phyloP scores from a whole-genome alignment of 2,329 filamentous ascomycete species.

The Bipolaris oryzae region DNA sequence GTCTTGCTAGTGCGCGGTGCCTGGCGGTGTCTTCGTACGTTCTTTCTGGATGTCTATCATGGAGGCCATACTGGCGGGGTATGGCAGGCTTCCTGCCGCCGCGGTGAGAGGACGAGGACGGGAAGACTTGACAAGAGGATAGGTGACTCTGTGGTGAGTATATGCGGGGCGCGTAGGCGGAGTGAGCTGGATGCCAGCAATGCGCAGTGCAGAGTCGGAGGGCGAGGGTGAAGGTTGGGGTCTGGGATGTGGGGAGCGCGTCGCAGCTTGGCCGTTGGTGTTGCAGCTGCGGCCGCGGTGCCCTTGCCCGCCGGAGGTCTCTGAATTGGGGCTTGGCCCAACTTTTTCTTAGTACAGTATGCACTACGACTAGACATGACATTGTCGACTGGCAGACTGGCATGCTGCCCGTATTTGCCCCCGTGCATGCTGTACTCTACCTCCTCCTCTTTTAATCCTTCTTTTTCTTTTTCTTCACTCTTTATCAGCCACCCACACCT shows the following conservation, averaged over 20 bases:
- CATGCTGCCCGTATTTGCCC: background rate
- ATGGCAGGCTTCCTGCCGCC: conserved; percentile 27
- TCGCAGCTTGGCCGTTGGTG: conserved; percentile 26
- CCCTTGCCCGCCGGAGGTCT: conserved; percentile 20
- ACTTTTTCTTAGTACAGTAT: conserved; percentile 23
- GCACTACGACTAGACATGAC: conserved; percentile 15
- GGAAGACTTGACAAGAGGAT: background rate
- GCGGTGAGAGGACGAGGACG: background rate
- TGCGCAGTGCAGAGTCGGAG: background rate
- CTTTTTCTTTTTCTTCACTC: background rate
- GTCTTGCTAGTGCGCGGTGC: background rate
- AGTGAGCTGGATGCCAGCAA: background rate
- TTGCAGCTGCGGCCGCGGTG: conserved; percentile 20
- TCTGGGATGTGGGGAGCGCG: conserved; percentile 24
- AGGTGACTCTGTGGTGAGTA: background rate
- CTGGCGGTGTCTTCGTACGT: conserved; percentile 53
- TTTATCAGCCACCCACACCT: background rate
- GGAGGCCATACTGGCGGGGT: conserved; percentile 73
- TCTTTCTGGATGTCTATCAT: conserved; percentile 84
- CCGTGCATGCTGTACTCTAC: conserved; percentile 3
- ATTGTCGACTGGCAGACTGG: conserved; percentile 12
- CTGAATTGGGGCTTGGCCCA: conserved; percentile 21
- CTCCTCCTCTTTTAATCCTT: background rate
- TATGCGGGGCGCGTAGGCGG: background rate
- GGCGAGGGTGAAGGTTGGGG: conserved; percentile 7